phyloP scores from a whole-genome alignment of 768 basidiomycete species.

The Leccinum pellstonianum region DNA sequence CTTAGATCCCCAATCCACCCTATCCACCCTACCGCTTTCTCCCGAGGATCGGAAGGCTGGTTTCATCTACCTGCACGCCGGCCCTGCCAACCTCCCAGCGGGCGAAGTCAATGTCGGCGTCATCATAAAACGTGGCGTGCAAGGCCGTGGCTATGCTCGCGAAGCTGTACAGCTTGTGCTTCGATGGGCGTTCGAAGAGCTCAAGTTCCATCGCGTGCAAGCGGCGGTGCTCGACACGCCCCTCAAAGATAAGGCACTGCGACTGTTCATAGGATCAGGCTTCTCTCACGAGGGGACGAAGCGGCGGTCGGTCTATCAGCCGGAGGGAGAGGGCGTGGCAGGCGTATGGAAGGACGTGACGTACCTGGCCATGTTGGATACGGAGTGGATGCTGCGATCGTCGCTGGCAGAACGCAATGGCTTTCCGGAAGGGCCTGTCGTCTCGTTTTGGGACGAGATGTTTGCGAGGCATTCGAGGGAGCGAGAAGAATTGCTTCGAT shows the following conservation, averaged over 20 bases:
- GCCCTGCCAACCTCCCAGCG: constrained; percentile 18
- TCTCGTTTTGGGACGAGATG: constrained; percentile 61
- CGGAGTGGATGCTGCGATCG: constrained; percentile 50
- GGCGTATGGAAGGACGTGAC: constrained; percentile 58
- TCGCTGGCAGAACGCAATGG: constrained; percentile 17
- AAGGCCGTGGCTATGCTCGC: constrained; percentile 43
- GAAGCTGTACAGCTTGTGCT: constrained; percentile 47
- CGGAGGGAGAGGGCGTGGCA: constrained; percentile 36
- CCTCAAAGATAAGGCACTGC: constrained; percentile 42
- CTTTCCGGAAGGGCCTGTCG: constrained; percentile 26
- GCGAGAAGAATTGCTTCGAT: constrained; percentile 51
- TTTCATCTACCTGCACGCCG: constrained; percentile 28
- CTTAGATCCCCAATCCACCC: not conserved
- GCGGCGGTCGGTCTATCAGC: constrained; percentile 51
- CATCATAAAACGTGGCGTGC: constrained; percentile 39
- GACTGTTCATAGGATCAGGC: constrained; percentile 48
- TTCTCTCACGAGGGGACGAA: constrained; percentile 65
- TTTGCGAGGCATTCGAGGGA: constrained; percentile 56
- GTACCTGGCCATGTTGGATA: constrained; percentile 58
- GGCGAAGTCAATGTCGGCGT: constrained; percentile 60
- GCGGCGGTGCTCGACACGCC: constrained; percentile 46
- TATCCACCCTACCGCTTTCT: not conserved
- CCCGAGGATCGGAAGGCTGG: constrained; percentile 6
- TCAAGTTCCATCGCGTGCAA: constrained; percentile 36
- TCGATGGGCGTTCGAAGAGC: constrained; percentile 42